phyloP scores from a whole-genome alignment of 345 rosid genomes.

The Rhodomyrtus tomentosa region DNA sequence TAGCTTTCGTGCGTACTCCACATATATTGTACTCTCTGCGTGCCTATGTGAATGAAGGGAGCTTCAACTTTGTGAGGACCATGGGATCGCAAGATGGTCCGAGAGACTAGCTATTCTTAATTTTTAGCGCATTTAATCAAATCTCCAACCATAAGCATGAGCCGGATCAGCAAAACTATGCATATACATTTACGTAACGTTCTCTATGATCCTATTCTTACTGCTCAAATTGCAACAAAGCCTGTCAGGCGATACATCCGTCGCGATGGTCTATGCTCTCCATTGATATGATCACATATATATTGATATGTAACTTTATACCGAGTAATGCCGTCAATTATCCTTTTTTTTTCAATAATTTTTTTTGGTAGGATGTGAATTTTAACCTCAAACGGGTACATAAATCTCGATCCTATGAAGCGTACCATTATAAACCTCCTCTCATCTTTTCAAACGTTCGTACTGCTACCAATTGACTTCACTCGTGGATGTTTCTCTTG shows the following conservation, averaged over 20 bases:
- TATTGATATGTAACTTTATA: background rate
- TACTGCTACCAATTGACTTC: background rate
- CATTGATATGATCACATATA: background rate
- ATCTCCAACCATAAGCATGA: background rate
- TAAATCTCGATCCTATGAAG: background rate
- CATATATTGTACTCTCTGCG: background rate
- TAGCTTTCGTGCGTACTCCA: background rate
- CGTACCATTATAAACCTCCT: background rate
- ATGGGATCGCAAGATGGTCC: background rate
- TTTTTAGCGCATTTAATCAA: background rate
- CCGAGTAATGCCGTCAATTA: background rate
- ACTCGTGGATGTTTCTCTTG: background rate
- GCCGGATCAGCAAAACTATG: background rate
- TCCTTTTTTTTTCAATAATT: no score
- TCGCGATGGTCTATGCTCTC: background rate
- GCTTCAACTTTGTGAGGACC: background rate
- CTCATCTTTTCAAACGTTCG: background rate
- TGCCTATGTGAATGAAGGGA: background rate
- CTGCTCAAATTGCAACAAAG: background rate
- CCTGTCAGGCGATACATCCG: background rate
- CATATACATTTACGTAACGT: background rate
- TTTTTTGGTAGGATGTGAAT: background rate
- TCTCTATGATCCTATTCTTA: background rate
- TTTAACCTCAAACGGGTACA: background rate
- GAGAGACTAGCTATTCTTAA: background rate